Evolutionary conservation across 2,329 filamentous ascomycete species (phyloP), one percentile per base, ranked within the genome.

Genomic region (Xylaria sp.): DNA sequence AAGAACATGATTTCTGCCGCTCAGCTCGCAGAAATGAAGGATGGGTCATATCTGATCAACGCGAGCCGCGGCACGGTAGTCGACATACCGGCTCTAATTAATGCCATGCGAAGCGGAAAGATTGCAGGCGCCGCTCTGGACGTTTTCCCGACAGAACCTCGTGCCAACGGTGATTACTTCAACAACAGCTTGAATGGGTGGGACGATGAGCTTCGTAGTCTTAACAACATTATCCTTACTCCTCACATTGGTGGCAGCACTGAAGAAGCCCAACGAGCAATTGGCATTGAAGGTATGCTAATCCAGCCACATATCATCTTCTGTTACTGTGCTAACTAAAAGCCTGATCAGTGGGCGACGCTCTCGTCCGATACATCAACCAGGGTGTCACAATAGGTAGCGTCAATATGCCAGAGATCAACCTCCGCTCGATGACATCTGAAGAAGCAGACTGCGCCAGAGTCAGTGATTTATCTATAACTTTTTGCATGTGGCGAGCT

Each of bases 181-280:
- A 94, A 89, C 80, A 91, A 88, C 78, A 84, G 87, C 54, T 85
- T 99, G 66, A 97, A 97, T 81, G 72, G 81, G 10, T 99, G 93
- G 93, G 91, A 89, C 31, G 90, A 94, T 75, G 94, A 97, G 68
- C 87, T 99, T 54, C 89, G 93, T 61, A 87, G 87, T 59, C 84
- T 98, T 67, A 96, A 90, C 81, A 99, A 99, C 82, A 85, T 99
- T 72, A 97, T 99, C 73, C 85, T 99, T 56, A 97, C 95, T 1
- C 96, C 96, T 25, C 96, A 99, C 79, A 98, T 99, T 76, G 96
- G 96, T 74, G 96, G 96, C 63, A 97, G 93, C 80, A 99, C 96
- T 0, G 96, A 99, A 81, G 96, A 99, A 82, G 96, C 96, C 5
- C 96, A 99, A 82, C 90, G 92, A 65, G 95, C 96, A 17, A 99